phyloP scores from a whole-genome alignment of 495 filamentous ascomycete species.

The Neurospora africana region DNA sequence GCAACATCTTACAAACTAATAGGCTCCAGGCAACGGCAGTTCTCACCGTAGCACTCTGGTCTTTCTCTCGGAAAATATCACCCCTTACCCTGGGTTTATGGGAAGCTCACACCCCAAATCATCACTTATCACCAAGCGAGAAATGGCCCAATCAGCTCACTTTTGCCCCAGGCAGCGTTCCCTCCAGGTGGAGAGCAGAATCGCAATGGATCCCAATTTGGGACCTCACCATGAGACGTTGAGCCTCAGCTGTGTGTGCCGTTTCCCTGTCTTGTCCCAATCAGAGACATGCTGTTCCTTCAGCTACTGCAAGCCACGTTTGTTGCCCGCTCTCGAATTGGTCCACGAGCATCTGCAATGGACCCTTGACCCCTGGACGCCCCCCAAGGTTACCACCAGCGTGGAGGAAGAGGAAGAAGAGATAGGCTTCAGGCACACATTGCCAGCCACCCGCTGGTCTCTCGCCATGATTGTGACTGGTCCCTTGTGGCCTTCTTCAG shows the following conservation, averaged over 20 bases:
- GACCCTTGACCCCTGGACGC: not conserved
- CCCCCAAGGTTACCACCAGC: not conserved
- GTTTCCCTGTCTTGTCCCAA: not conserved
- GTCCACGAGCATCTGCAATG: conserved; percentile 1
- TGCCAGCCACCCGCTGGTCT: not conserved
- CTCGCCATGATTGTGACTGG: not conserved
- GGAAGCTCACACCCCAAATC: not conserved
- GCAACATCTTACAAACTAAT: not conserved
- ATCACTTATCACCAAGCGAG: not conserved
- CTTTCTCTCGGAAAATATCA: not conserved
- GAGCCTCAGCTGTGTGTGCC: conserved; percentile 1
- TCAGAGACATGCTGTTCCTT: not conserved
- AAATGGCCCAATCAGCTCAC: not conserved
- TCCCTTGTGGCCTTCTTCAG: not conserved
- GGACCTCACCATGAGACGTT: not conserved
- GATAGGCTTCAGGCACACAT: not conserved
- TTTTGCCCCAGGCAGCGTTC: not conserved
- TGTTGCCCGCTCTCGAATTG: conserved; percentile 1
- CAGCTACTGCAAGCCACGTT: not conserved
- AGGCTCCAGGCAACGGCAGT: not conserved
- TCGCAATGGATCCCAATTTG: not conserved
- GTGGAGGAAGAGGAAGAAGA: not conserved
- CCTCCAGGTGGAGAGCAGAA: not conserved
- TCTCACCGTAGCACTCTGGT: not conserved
- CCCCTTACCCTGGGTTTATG: not conserved